Percentiles rank a stretch among this genome's conserved stretches.
phyloP scores from a whole-genome alignment of 345 rosid species.

The Salix exigua region DNA sequence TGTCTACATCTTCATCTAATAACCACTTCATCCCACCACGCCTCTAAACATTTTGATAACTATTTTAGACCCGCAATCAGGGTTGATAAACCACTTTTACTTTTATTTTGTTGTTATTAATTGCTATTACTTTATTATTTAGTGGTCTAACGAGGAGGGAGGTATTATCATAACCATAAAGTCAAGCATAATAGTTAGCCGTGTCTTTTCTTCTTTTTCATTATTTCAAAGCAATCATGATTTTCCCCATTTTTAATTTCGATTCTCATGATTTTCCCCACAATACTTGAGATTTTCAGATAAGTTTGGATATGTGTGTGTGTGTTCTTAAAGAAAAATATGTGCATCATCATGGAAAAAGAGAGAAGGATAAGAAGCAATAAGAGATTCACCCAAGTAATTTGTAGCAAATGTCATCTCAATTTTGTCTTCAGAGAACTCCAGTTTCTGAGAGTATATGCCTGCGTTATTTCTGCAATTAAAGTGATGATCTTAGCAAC shows the following conservation, averaged over 20 bases:
- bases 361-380: background rate
- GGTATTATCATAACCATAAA: background rate
- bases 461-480: slow-evolving; percentile 92
- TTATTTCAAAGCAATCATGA: background rate
- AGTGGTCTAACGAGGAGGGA: background rate
- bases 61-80: background rate
- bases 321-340: no score
- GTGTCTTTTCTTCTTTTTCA: background rate
- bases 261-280: background rate
- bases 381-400: slow-evolving; percentile 56
- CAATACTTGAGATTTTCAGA: background rate
- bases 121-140: background rate
- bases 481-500: background rate
- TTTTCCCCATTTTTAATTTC: background rate
- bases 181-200: background rate
- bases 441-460: slow-evolving; percentile 66
- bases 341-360: background rate
- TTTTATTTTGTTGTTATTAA: background rate
- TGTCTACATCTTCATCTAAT: background rate
- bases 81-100: background rate
- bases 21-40: background rate
- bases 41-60: background rate
- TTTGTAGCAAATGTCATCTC: slow-evolving; percentile 95
- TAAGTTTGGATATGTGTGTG: no score
- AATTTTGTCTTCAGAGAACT: slow-evolving; percentile 89